Evolutionary conservation across 2,329 filamentous ascomycete genomes (phyloP), one percentile per base, ranked within the genome.

Genomic region (Pestalotiopsis sp.): DNA sequence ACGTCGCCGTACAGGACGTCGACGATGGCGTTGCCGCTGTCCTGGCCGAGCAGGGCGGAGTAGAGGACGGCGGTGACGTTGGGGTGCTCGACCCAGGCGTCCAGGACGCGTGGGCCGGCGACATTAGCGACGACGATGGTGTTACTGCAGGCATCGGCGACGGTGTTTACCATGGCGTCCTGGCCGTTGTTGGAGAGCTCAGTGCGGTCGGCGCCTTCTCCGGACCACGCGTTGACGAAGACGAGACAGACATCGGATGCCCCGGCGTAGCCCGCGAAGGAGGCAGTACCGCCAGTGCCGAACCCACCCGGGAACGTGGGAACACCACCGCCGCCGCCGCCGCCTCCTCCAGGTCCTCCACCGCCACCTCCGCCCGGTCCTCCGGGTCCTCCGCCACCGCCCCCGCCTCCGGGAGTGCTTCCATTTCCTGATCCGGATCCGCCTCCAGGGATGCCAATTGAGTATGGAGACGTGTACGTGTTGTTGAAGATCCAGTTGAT

Each of bases 51-150:
- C 25, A 90, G 80, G 72, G 86, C 86, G 40, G 86, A 87, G 76
- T 85, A 90, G 6, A 91, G 74, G 40, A 91, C 86, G 17, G 88
- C 89, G 5, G 87, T 89, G 23, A 91, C 83, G 75, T 91, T 91
- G 4, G 83, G 81, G 74, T 88, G 83, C n/a, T 86, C 78, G 69
- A 86, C 84, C 79, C 84, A 90, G 1, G 86, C 81, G 67, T 87
- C 83, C 41, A 92, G 79, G 9, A 91, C 78, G 40, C 91, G 86
- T 2, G 89, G 83, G 2, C 89, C 89, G n/a, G 89, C 86, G 11
- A 87, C 87, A 79, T 92, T 90, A 68, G 92, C 85, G 69, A 92
- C 84, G 38, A 92, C 86, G 56, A 93, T 83, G 12, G 90, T 92
- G 80, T 92, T 92, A 81, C 90, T 90, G 81, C 87, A 90, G 68